These are phyloP conservation scores for Xylariales sp. DNA, from an alignment of 2,329 filamentous ascomycete species.

Conservation along the genomic window DNA sequence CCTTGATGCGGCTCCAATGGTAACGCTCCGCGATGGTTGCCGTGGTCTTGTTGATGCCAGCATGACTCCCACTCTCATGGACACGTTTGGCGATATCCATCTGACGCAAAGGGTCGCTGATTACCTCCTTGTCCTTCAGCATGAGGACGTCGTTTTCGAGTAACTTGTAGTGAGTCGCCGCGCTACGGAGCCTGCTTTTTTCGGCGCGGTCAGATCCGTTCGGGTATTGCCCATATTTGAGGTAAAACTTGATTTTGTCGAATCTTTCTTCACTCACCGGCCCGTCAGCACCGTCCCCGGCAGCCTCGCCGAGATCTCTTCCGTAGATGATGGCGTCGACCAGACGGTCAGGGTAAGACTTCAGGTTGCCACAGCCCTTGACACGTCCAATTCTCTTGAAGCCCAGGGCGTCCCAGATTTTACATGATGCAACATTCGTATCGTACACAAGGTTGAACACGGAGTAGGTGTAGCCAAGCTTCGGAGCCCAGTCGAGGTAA, in stretches of 20 bases:
- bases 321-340: conserved; percentile 79
- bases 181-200: conserved; percentile 89
- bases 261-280: conserved; percentile 93
- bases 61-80: conserved; percentile 69
- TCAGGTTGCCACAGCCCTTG: conserved; percentile 64
- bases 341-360: conserved; percentile 62
- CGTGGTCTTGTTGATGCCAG: conserved; percentile 97
- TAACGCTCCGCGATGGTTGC: conserved; percentile 89
- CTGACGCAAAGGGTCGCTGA: conserved; percentile 83
- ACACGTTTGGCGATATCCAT: conserved; percentile 80
- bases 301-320: conserved; percentile 47
- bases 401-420: conserved; percentile 86
- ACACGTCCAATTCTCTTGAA: conserved; percentile 90
- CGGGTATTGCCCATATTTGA: conserved; percentile 91
- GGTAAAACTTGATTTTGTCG: conserved; percentile 97
- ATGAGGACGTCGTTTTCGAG: conserved; percentile 75
- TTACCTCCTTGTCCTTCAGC: conserved; percentile 97
- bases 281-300: conserved; percentile 50
- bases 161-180: conserved; percentile 92
- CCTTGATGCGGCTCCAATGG: conserved; percentile 97
- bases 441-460: conserved; percentile 95
- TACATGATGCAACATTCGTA: conserved; percentile 84
- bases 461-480: conserved; percentile 83
- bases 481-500: conserved; percentile 73
- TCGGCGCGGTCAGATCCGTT: conserved; percentile 89